Evolutionary conservation across 805 yeast species (phyloP).

Genomic region (Yarrowia hollandica): DNA sequence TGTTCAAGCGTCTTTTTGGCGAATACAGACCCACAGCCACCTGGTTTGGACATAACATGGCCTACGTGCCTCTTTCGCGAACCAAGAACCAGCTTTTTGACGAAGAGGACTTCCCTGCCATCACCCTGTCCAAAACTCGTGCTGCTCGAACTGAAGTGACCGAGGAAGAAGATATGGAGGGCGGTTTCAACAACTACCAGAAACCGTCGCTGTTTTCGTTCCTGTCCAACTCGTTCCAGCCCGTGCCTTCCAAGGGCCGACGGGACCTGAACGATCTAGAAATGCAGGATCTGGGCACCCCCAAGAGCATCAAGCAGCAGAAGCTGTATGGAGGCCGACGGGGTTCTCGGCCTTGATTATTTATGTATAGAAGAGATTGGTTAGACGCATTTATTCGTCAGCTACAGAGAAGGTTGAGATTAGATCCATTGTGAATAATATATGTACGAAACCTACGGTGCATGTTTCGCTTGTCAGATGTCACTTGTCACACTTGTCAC

Average conservation of each 20-base stretch:
- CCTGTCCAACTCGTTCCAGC: slow-evolving; percentile 18
- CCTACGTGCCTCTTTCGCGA: slow-evolving; percentile 11
- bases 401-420: no score
- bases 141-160: not conserved
- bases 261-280: slow-evolving; percentile 19
- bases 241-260: slow-evolving; percentile 5
- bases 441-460: no score
- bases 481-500: no score
- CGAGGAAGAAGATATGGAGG: not conserved
- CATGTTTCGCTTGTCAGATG: no score
- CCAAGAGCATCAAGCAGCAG: slow-evolving; percentile 26
- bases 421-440: no score
- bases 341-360: slow-evolving; percentile 11
- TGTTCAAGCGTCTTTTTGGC: slow-evolving; percentile 20
- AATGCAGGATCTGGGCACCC: slow-evolving; percentile 18
- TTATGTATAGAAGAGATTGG: slow-evolving; percentile 10
- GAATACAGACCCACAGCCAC: slow-evolving; percentile 12
- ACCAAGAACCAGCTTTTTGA: slow-evolving; percentile 14
- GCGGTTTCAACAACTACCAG: slow-evolving; percentile 22
- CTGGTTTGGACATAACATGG: slow-evolving; percentile 21
- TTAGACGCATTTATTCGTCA: no score
- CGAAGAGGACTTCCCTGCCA: slow-evolving; percentile 26
- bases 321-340: slow-evolving; percentile 14
- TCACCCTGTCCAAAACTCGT: not conserved
- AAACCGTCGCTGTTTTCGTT: slow-evolving; percentile 3